phyloP scores from a whole-genome alignment of 192 early-diverging fungal genomes.

The Pilaira anomala region DNA sequence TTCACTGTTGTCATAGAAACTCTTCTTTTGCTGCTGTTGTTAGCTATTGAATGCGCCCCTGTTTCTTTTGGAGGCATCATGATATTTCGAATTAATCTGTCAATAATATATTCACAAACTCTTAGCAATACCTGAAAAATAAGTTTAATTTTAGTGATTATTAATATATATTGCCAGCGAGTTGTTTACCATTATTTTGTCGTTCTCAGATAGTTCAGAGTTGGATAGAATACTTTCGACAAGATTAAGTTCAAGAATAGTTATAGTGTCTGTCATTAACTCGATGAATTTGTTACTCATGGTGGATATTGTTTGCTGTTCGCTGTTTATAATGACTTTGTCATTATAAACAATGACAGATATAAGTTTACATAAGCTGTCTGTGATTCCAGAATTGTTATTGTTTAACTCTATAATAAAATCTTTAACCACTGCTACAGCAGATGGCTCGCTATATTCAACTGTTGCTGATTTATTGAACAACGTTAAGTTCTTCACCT shows the following conservation, averaged over 20 bases:
- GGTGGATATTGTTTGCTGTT: neutral
- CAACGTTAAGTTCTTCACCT: neutral
- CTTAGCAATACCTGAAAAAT: constrained; percentile 10
- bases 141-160: neutral
- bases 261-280: neutral
- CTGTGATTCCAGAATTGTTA: constrained; percentile 26
- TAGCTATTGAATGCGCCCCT: neutral
- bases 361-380: constrained; percentile 19
- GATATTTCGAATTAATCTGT: constrained; percentile 2
- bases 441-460: too few relatives aligned
- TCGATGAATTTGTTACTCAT: neutral
- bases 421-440: neutral
- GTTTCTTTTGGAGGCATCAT: neutral
- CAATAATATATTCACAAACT: constrained; percentile 11
- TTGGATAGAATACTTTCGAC: neutral
- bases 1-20: neutral
- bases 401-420: constrained; percentile 22
- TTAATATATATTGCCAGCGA: too few relatives aligned
- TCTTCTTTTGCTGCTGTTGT: neutral
- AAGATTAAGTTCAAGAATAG: neutral
- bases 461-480: neutral
- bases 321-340: neutral
- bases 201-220: neutral
- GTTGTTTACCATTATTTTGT: neutral
- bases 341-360: constrained; percentile 3